Conservation (phyloP, 176 grass and related monocot genomes). For the Phragmites australis region DNA sequence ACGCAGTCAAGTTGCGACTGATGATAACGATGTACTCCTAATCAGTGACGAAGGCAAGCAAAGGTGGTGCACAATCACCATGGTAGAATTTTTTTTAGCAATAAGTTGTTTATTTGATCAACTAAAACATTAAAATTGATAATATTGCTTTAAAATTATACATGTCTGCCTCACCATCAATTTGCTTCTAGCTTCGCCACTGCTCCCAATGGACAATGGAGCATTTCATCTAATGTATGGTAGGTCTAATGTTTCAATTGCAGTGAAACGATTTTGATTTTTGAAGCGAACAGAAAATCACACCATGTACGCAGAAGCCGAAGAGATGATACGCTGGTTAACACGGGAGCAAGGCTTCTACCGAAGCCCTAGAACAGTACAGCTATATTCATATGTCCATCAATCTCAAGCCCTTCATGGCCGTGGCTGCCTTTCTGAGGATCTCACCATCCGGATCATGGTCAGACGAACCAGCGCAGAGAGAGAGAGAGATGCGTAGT, state of each 20-base stretch:
- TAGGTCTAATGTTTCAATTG: background rate
- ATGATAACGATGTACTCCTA: too few species aligned
- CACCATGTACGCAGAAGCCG: background rate
- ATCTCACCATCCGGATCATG: background rate
- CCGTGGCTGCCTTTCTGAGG: background rate
- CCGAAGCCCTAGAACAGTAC: constrained; percentile 1
- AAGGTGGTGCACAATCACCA: too few species aligned
- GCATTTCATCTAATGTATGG: too few species aligned
- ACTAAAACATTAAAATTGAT: too few species aligned
- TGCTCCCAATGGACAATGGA: too few species aligned
- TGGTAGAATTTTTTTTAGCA: too few species aligned
- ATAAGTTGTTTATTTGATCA: too few species aligned
- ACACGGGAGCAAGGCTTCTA: constrained; percentile 22
- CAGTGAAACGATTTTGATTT: background rate
- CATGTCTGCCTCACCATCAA: too few species aligned
- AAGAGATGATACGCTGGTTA: background rate
- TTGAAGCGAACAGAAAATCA: background rate
- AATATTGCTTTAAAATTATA: too few species aligned
- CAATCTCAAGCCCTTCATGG: constrained; percentile 10
- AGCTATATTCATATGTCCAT: constrained; percentile 34
- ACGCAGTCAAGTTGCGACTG: background rate
- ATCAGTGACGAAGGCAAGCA: too few species aligned
- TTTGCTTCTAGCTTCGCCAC: too few species aligned
- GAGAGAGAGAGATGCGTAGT: background rate
- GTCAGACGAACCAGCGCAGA: background rate